phyloP scores from a whole-genome alignment of 2,329 filamentous ascomycete species.

The Phoma sp. region DNA sequence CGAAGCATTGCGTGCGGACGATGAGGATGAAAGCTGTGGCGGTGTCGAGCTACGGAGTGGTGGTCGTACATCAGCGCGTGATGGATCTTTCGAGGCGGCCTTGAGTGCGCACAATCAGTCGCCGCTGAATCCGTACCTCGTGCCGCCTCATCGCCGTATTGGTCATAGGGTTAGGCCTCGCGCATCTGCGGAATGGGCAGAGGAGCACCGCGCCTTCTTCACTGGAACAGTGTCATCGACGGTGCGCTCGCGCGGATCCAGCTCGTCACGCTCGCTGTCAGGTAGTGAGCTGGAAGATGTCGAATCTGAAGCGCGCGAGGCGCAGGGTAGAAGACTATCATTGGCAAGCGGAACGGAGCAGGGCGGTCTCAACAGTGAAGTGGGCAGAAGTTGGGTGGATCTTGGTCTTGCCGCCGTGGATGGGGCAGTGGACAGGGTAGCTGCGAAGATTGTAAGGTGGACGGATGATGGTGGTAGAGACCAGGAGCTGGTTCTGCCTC shows the following conservation, averaged over 20 bases:
- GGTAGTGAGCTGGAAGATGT: slow-evolving; percentile 2
- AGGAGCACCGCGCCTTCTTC: slow-evolving; percentile 6
- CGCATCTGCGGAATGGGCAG: slow-evolving; percentile 5
- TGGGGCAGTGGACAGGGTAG: slow-evolving; percentile 27
- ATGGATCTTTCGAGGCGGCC: background rate
- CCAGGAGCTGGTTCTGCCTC: slow-evolving; percentile 29
- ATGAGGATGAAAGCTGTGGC: too few relatives aligned
- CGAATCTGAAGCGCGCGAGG: slow-evolving; percentile 1
- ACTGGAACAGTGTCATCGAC: too few relatives aligned
- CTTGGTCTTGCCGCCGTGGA: slow-evolving; percentile 29
- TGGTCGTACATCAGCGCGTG: background rate
- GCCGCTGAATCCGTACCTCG: slow-evolving; percentile 6
- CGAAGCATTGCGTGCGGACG: background rate
- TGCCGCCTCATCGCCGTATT: background rate
- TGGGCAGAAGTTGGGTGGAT: slow-evolving; percentile 26
- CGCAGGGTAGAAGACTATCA: background rate
- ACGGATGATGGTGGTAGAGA: slow-evolving; percentile 32
- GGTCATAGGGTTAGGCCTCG: background rate
- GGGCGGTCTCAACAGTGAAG: background rate
- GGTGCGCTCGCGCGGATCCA: background rate
- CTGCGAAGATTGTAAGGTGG: slow-evolving; percentile 32
- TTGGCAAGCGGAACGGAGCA: background rate
- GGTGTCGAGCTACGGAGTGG: background rate
- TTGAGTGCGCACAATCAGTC: background rate
- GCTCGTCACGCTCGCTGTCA: background rate